Evolutionary conservation across 768 basidiomycete genomes (phyloP).

Genomic region (Tulasnella sp.): DNA sequence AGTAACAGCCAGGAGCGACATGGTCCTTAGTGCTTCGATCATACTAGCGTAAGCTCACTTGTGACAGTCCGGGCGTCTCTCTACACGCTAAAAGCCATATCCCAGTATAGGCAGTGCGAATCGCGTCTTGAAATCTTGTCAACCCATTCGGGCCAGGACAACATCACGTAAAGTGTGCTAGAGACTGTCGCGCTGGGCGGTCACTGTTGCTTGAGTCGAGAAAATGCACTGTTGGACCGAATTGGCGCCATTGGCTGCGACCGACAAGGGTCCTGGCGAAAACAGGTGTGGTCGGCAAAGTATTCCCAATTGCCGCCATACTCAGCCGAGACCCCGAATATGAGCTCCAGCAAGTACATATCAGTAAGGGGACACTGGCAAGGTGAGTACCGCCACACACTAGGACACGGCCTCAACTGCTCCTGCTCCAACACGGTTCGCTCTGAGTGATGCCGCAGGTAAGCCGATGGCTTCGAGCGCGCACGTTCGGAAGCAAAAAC

Average conservation of each 20-base stretch:
- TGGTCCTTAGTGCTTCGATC: not conserved
- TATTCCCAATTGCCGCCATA: not conserved
- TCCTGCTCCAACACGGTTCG: not conserved
- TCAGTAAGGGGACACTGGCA: not conserved
- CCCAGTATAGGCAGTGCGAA: not conserved
- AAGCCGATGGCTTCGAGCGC: not conserved
- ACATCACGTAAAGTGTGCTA: not conserved
- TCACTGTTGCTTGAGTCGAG: not conserved
- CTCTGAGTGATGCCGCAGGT: not conserved
- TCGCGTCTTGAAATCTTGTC: not conserved
- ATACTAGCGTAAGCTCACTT: not conserved
- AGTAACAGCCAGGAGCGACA: not conserved
- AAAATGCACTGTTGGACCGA: not conserved
- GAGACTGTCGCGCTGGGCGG: not conserved
- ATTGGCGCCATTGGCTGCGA: not conserved
- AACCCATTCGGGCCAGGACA: not conserved
- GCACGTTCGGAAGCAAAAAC: not conserved
- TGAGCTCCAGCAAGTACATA: not conserved
- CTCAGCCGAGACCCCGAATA: not conserved
- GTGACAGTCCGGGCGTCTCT: not conserved
- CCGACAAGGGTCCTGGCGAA: not conserved
- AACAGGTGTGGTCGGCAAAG: not conserved
- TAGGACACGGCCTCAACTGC: not conserved
- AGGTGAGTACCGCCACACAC: not conserved
- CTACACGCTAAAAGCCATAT: not conserved